Percentiles rank a stretch among this genome's conserved stretches.
Conservation (phyloP, 2,329 filamentous ascomycete species). For the Colletotrichum cereale region DNA sequence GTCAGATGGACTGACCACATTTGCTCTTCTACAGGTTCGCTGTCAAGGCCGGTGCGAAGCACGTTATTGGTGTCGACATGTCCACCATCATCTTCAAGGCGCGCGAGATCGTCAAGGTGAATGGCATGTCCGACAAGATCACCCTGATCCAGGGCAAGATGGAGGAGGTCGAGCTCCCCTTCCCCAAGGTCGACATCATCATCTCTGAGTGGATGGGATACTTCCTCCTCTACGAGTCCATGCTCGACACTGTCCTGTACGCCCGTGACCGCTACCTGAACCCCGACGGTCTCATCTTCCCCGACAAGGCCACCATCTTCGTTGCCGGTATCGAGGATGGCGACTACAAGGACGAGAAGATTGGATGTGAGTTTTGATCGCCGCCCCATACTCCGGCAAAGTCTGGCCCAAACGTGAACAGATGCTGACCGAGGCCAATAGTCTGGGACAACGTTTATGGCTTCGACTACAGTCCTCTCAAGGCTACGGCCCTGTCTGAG, state of each 20-base stretch:
- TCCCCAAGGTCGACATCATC: constrained; percentile 98
- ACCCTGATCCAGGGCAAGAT: constrained; percentile 99
- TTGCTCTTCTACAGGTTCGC: constrained; percentile 80
- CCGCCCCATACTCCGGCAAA: neutral
- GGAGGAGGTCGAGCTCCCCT: constrained; percentile 96
- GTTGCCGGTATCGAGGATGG: constrained; percentile 98
- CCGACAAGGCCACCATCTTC: constrained; percentile 98
- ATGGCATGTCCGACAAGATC: constrained; percentile 95
- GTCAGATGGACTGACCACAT: constrained; percentile 18
- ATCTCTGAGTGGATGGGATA: constrained; percentile 99
- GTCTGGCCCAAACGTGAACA: neutral
- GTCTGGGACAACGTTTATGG: constrained; percentile 99
- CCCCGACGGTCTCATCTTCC: constrained; percentile 93
- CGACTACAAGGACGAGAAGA: constrained; percentile 99
- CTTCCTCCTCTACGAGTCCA: constrained; percentile 98
- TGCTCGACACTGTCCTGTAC: constrained; percentile 98
- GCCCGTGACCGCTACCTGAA: constrained; percentile 92
- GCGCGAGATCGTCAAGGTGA: constrained; percentile 90
- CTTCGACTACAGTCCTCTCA: constrained; percentile 95
- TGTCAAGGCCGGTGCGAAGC: constrained; percentile 94
- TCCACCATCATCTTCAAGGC: constrained; percentile 99
- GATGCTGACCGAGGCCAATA: constrained; percentile 53
- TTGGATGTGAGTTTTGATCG: constrained; percentile 81
- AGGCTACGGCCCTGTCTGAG: constrained; percentile 92
- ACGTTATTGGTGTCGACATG: constrained; percentile 99